Conservation (phyloP, 2,329 filamentous ascomycete species). For the Alternaria metachromatica region DNA sequence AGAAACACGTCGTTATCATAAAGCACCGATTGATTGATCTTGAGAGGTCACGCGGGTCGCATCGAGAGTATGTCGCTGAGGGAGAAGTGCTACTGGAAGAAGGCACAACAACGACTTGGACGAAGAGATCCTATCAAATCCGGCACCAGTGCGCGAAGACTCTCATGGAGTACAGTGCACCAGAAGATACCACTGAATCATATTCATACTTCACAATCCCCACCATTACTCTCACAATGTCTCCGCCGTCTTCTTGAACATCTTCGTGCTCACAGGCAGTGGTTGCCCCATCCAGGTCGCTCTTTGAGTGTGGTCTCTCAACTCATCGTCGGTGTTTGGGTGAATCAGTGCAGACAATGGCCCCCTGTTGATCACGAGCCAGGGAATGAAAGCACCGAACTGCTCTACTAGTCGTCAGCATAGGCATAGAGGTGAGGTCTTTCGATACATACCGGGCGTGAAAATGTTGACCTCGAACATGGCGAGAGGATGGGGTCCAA, state of each 20-base stretch:
- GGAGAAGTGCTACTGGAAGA: background rate
- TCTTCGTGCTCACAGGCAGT: conserved; percentile 64
- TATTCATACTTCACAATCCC: background rate
- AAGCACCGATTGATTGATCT: background rate
- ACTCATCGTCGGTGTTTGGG: conserved; percentile 75
- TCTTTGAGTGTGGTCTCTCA: conserved; percentile 69
- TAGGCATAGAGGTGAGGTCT: background rate
- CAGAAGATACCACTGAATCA: background rate
- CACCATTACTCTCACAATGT: background rate
- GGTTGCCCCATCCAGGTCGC: conserved; percentile 78
- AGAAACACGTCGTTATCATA: background rate
- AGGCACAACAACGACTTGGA: background rate
- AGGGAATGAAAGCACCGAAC: conserved; percentile 87
- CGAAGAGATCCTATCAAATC: background rate
- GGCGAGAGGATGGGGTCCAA: conserved; percentile 81
- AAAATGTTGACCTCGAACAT: conserved; percentile 96
- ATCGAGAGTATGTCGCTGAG: background rate
- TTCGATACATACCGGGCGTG: conserved; percentile 60
- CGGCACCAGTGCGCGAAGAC: background rate
- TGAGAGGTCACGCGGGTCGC: background rate
- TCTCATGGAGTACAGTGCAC: background rate
- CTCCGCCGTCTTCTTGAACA: conserved; percentile 52
- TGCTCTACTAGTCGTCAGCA: conserved; percentile 58
- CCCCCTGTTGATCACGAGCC: conserved; percentile 82
- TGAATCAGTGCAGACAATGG: conserved; percentile 81